Percentiles rank a stretch among this genome's conserved stretches.
Conservation (phyloP, 2,329 filamentous ascomycete genomes). For the Ophiobolus disseminans region DNA sequence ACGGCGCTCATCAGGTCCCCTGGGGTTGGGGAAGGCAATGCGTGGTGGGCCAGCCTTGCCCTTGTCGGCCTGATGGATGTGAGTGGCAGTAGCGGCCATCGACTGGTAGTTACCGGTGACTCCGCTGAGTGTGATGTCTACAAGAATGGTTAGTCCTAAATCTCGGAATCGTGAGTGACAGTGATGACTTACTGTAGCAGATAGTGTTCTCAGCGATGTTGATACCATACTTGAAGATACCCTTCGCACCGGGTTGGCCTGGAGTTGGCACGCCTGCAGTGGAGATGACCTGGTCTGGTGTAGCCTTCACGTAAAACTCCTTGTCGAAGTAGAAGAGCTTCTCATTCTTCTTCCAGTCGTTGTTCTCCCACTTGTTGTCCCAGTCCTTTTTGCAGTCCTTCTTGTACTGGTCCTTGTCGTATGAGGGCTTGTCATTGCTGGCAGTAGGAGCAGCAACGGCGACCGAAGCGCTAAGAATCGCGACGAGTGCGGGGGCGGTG, state of each 20-base stretch:
- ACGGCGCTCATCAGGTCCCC: constrained; percentile 46
- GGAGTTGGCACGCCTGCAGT: constrained; percentile 49
- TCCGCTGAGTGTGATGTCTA: constrained; percentile 58
- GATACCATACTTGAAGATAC: constrained; percentile 62
- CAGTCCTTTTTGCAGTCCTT: constrained; percentile 29
- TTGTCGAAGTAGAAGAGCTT: constrained; percentile 56
- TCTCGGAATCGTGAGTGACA: background rate
- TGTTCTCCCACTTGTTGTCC: constrained; percentile 31
- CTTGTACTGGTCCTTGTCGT: constrained; percentile 19
- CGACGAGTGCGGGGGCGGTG: constrained; percentile 24
- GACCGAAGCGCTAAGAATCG: constrained; percentile 26
- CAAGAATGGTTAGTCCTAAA: constrained; percentile 20
- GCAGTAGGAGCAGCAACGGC: constrained; percentile 28
- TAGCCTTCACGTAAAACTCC: constrained; percentile 57
- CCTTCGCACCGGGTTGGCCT: constrained; percentile 55
- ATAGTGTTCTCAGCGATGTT: constrained; percentile 56
- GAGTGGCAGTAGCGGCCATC: constrained; percentile 60
- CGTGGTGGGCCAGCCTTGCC: constrained; percentile 60
- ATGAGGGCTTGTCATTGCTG: background rate
- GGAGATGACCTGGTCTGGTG: constrained; percentile 58
- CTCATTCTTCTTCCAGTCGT: constrained; percentile 32
- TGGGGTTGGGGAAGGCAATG: constrained; percentile 41
- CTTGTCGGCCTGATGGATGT: constrained; percentile 60
- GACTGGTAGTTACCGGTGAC: constrained; percentile 61
- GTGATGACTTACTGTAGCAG: constrained; percentile 45